Evolutionary conservation across 495 filamentous ascomycete species (phyloP).

Genomic region (Jackrogersella minutella): DNA sequence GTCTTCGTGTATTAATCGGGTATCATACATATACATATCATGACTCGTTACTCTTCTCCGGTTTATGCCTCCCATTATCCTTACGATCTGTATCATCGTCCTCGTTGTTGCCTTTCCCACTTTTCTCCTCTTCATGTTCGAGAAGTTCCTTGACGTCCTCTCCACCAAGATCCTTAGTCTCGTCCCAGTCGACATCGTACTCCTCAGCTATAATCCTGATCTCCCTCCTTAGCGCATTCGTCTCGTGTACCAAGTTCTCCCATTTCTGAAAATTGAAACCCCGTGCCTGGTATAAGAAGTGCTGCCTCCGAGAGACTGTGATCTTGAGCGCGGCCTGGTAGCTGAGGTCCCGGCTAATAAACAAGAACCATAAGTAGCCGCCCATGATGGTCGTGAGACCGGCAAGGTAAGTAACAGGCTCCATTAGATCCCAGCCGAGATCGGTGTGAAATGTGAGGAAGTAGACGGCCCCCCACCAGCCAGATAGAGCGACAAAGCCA

Average conservation of each 20-base stretch:
- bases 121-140: slow-evolving; percentile 65
- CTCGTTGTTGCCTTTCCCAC: slow-evolving; percentile 46
- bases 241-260: slow-evolving; percentile 82
- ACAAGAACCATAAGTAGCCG: slow-evolving; percentile 93
- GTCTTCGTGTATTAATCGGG: slow-evolving; percentile 25
- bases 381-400: slow-evolving; percentile 84
- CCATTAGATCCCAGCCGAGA: slow-evolving; percentile 89
- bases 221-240: slow-evolving; percentile 79
- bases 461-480: slow-evolving; percentile 85
- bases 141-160: slow-evolving; percentile 75
- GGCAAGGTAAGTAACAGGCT: slow-evolving; percentile 88
- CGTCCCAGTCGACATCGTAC: slow-evolving; percentile 96
- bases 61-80: slow-evolving; percentile 55
- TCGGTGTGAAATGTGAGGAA: slow-evolving; percentile 79
- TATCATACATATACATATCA: slow-evolving; percentile 40
- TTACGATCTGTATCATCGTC: slow-evolving; percentile 59
- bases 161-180: slow-evolving; percentile 76
- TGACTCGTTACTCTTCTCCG: slow-evolving; percentile 41
- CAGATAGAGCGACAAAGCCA: slow-evolving; percentile 73
- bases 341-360: slow-evolving; percentile 87
- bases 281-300: slow-evolving; percentile 73
- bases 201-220: slow-evolving; percentile 83
- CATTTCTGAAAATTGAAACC: slow-evolving; percentile 81
- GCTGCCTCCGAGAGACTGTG: slow-evolving; percentile 80
- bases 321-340: slow-evolving; percentile 87